Percentiles rank a stretch among this genome's conserved stretches.
These are phyloP conservation scores for Globomyces sp. DNA, from an alignment of 371 early-diverging fungal genomes.

Conservation along the genomic window DNA sequence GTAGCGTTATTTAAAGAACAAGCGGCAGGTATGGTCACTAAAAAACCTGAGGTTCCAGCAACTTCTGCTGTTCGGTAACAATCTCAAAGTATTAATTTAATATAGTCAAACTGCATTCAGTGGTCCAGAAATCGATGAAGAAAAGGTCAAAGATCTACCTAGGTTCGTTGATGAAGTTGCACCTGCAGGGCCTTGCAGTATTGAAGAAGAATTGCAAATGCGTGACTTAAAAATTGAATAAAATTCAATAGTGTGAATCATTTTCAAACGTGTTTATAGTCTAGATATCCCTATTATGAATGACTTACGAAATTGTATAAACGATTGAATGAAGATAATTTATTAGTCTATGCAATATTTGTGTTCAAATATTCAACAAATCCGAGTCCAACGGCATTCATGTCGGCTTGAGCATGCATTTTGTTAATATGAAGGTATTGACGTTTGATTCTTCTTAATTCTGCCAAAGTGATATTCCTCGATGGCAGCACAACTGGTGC, in stretches of 20 bases:
- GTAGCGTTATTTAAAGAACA: constrained; percentile 25
- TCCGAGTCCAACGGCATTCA: constrained; percentile 69
- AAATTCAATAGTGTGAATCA: constrained; percentile 1
- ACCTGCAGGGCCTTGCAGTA: constrained; percentile 30
- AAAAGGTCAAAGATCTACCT: constrained; percentile 27
- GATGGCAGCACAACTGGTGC: constrained; percentile 64
- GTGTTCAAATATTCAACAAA: constrained; percentile 88
- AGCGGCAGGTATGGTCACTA: background rate
- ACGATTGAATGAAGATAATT: background rate
- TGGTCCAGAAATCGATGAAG: constrained; percentile 29
- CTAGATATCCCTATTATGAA: too few species aligned
- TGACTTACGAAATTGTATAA: background rate
- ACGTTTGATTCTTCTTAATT: constrained; percentile 75
- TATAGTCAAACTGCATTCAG: background rate
- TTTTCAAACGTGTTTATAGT: background rate
- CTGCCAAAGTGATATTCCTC: constrained; percentile 71
- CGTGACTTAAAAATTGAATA: constrained; percentile 34
- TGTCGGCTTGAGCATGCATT: constrained; percentile 67
- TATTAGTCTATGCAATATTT: constrained; percentile 19
- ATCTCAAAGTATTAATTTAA: background rate
- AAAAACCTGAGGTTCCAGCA: constrained; percentile 2
- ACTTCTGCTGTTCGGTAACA: background rate
- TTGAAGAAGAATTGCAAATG: constrained; percentile 48
- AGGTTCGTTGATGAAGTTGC: constrained; percentile 28
- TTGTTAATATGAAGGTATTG: constrained; percentile 88